Evolutionary conservation across 805 yeast species (phyloP), one percentile per base, ranked within the genome.

Genomic region (Blastobotrys mokoenaii): DNA sequence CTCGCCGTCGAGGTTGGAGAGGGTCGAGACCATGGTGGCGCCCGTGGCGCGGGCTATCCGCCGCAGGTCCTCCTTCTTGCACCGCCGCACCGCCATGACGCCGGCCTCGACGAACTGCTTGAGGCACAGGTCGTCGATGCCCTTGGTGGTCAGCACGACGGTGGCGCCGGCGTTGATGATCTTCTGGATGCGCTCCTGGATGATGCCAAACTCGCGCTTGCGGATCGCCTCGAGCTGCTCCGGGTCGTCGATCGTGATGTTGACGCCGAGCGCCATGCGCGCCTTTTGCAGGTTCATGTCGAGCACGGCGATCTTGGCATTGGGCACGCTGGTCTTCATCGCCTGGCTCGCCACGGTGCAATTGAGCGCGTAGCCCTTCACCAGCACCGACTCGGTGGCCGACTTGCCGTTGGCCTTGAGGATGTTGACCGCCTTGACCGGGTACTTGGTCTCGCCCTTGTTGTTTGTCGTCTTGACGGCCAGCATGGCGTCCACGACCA

Each of bases 41-140:
- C 99, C 99, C 1, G 97, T 88, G 38, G 98, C 97, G 60, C 95
- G 77, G 5, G 98, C 97, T 55, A 93, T 90, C 71, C 98, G 81
- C 63, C 95, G 79, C 58, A 93, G 74, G 66, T 93, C 99, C 67
- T 93, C 98, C 63, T 87, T 88, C 67, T 87, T 87, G 73, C 97
- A 88, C 57, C 99, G 79, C 71, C 99, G 83, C 40, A 93, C 96
- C 17, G 93, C 97, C 87, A 88, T 85, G 39, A 86, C 88, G 32
- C 87, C 86, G 38, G 85, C 82, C 66, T 88, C 96, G 42, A 88
- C 89, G 65, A 88, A 88, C 63, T 83, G 87, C 68, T 88, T 88
- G 59, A 88, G 71, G 62, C 95, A 86, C 65, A 88, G 74, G 63
- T 89, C 96, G 64, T 88, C 97, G 54, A 88, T 88, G 53, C 96